Evolutionary conservation across 345 rosid genomes (phyloP).

Genomic region (Sonneratia alba): DNA sequence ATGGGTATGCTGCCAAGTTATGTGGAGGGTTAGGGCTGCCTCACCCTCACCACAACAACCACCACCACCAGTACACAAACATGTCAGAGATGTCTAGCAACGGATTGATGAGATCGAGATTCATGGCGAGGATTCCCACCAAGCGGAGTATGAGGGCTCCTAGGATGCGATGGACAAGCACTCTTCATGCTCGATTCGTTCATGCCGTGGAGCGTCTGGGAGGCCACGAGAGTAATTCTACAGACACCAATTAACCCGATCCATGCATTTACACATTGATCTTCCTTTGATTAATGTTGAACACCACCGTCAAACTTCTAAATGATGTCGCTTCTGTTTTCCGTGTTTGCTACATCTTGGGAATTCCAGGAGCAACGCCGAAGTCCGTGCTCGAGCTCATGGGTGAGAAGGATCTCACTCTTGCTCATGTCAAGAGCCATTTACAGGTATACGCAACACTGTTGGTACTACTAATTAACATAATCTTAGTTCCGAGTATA

Average conservation of each 20-base stretch:
- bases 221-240: slow-evolving; percentile 67
- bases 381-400: slow-evolving; percentile 85
- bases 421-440: slow-evolving; percentile 89
- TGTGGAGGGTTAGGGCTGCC: slow-evolving; percentile 9
- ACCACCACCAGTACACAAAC: slow-evolving; percentile 22
- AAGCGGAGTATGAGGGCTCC: slow-evolving; percentile 88
- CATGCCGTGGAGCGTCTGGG: slow-evolving; percentile 90
- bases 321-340: neutral
- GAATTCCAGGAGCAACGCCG: slow-evolving; percentile 70
- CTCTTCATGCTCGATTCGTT: slow-evolving; percentile 75
- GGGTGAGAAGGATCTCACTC: slow-evolving; percentile 86
- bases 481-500: neutral
- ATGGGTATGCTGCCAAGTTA: neutral
- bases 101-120: slow-evolving; percentile 56
- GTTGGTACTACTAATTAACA: neutral
- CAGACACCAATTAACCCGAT: neutral
- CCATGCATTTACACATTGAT: neutral
- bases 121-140: slow-evolving; percentile 53
- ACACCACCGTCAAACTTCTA: neutral
- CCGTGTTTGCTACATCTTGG: neutral
- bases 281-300: neutral
- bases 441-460: slow-evolving; percentile 46
- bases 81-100: slow-evolving; percentile 21
- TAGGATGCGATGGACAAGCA: slow-evolving; percentile 87
- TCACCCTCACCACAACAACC: slow-evolving; percentile 12